Base-by-base conservation (phyloP, 345 rosid species). In the Conringia planisiliqua region DNA sequence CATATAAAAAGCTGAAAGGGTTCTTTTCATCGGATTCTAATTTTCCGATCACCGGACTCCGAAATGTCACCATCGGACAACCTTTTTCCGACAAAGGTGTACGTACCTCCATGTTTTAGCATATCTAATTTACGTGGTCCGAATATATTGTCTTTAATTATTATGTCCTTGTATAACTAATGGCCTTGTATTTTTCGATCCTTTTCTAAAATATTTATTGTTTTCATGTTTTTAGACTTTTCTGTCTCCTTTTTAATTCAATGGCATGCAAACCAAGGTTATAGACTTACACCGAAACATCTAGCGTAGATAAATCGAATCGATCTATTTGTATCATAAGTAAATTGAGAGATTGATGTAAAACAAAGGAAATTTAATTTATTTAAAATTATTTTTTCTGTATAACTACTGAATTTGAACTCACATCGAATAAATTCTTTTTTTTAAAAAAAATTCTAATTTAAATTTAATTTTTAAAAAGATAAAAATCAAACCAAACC, bases 41-140 rank as follows among this genome's bases (percentile, higher is more conserved):
- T 57, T 57, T 18, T 33, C 61, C 26, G 67, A 16, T 58, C 33
- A 66, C 67, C 78, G 67, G 59, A 36, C 18, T 73, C 56, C 16
- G 27, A 10, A 29, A 30, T 56, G 71, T 73, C 66, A 72, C 20
- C 65, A n/a, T 32, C 57, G 36, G 55, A 32, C 43, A 73, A 42
- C 24, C 43, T 73, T 70, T 24, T 30, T 22, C 56, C 54, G 64
- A 63, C 70, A 63, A 73, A 40, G 62, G 35, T 52, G 13, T 16
- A 48, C 13, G 33, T 30, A 32, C 57, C 74, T 55, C 62, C 69
- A 72, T 69, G 52, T 60, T n/a, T 30, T 35, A 39, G 39, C 40
- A 36, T 38, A 38, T 40, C 38, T 18, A 51, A 27, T 11, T 35
- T 47, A 22, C 58, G 18, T 48, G 16, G 29, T 35, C 20, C n/a